These are phyloP conservation scores for Elymus sibiricus DNA, from an alignment of 176 grass and related monocot genomes.

Conservation along the genomic window DNA sequence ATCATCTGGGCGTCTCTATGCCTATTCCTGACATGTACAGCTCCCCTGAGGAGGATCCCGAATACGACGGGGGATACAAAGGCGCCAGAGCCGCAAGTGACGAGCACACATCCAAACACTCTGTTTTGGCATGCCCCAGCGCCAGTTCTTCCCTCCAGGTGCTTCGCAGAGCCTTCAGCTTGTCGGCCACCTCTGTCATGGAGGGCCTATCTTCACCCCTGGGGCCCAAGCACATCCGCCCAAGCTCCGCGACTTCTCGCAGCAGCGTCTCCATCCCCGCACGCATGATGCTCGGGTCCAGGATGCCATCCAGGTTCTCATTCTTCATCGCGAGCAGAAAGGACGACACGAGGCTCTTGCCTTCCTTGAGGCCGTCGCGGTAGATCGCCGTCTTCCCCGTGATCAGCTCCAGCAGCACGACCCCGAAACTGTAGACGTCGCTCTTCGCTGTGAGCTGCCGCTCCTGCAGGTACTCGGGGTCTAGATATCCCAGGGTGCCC, in stretches of 20 bases:
- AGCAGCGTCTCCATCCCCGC: neutral
- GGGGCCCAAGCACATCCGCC: neutral
- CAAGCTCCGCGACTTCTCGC: neutral
- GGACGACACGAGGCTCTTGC: neutral
- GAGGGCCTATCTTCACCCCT: neutral
- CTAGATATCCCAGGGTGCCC: neutral
- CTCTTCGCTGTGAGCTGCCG: neutral
- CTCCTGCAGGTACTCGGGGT: conserved; percentile 29
- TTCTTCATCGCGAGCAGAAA: neutral
- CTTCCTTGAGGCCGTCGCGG: neutral
- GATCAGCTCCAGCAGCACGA: conserved; percentile 4
- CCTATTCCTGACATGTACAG: neutral
- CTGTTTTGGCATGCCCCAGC: neutral
- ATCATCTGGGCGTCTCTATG: neutral
- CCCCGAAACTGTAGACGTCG: conserved; percentile 27
- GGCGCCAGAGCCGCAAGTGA: neutral
- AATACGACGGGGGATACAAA: neutral
- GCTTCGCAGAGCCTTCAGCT: neutral
- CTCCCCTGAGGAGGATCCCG: neutral
- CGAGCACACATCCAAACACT: neutral
- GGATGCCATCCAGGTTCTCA: neutral
- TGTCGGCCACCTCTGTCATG: neutral
- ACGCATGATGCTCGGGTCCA: neutral
- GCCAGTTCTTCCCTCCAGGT: neutral
- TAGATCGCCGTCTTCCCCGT: neutral